Evolutionary conservation across 805 yeast genomes (phyloP).

Genomic region (Schizosaccharomyces cryophilus): DNA sequence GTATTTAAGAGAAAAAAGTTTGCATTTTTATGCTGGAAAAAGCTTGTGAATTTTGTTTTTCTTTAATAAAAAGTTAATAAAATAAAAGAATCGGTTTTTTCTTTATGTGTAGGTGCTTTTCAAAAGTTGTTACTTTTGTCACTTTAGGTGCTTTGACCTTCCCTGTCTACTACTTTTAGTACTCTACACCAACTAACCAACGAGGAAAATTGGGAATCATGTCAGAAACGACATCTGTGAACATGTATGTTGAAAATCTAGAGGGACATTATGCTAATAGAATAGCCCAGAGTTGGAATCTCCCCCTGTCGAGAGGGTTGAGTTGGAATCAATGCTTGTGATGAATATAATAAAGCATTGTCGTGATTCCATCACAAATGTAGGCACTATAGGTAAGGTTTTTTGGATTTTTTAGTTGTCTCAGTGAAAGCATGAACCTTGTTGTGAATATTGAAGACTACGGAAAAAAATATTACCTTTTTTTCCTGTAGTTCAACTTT

Average conservation of each 20-base stretch:
- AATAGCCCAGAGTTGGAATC: background rate
- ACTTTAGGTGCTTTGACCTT: no score
- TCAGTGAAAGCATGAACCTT: no score
- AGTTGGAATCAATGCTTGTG: background rate
- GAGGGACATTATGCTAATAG: background rate
- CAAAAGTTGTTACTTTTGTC: no score
- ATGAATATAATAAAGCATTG: slow-evolving; percentile 2
- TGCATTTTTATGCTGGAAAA: no score
- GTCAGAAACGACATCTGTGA: background rate
- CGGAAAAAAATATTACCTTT: background rate
- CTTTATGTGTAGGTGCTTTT: no score
- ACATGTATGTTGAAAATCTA: background rate
- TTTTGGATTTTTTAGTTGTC: no score
- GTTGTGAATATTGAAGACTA: no score
- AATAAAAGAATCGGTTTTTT: no score
- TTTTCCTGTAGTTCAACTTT: background rate
- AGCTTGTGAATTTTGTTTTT: no score
- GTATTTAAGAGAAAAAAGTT: no score
- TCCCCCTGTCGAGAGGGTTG: background rate
- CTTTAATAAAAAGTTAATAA: no score
- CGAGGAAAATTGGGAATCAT: background rate
- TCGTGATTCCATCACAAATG: background rate
- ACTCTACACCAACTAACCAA: background rate
- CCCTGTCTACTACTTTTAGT: no score
- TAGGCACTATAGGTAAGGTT: background rate